Evolutionary conservation across 2,329 filamentous ascomycete species (phyloP), one percentile per base, ranked within the genome.

Genomic region (Cladosporium sphaerospermum): DNA sequence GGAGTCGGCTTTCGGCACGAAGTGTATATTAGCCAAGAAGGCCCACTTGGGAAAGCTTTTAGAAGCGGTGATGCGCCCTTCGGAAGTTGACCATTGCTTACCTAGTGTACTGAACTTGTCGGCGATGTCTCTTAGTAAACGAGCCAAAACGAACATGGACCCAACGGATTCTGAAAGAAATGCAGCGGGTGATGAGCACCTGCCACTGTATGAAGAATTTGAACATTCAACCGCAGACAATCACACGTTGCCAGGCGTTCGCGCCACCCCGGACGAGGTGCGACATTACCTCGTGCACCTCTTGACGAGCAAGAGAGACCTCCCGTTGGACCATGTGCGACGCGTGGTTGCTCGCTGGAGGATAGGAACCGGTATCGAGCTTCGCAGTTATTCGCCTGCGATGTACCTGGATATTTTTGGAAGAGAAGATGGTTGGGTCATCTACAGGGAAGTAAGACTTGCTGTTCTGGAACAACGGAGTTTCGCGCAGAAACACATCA

Each of bases 361-460:
- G 4, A 14, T 14, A 4, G 34, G 34, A 3, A 37, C 10, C 9
- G 34, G 34, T 3, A 3, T 37, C 3, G 57, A 60, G 28, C 23
- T 60, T 3, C 43, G 31, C 0, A 31, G 18, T 2, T 57, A 57
- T 16, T 43, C 57, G 2, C 48, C 54, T 2, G 19, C 28, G 3
- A 40, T 60, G 32, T 60, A 48, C 14, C 47, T 40, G 3, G 48
- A 57, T 2, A 54, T 60, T 9, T 56, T 60, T 39, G 57, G 55
- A 10, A 4, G 37, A 7, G 53, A 57, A 18, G 55, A 59, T 31
- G 55, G 49, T 1, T 59, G 57, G 57, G 45, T 56, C 18, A 41
- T 59, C 2, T 59, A 55, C 53, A 55, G 53, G 31, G 57, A 55
- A 23, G 45, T 54, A 1, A 45, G 47, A 19, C 1, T 53, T 3